A percentile compares a stretch with the other conserved stretches of the same genome.
Conservation (phyloP, 768 basidiomycete species). For the Suillus placidus region DNA sequence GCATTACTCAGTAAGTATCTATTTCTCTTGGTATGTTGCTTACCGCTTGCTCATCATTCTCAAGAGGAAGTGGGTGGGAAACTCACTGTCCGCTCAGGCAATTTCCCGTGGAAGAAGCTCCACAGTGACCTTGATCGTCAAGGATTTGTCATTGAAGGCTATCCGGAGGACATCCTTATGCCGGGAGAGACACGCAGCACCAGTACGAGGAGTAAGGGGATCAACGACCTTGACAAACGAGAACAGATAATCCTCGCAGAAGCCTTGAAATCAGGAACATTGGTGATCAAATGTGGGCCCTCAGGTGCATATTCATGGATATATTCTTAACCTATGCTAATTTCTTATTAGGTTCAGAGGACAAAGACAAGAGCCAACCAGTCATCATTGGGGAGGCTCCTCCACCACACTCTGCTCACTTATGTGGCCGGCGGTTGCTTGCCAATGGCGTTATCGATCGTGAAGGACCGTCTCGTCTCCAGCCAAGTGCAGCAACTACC, state of each 20-base stretch:
- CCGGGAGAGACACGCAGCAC: constrained; percentile 1
- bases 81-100: background rate
- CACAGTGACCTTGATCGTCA: background rate
- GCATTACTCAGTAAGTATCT: background rate
- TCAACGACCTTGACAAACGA: background rate
- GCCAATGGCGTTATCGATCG: background rate
- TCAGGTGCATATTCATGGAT: background rate
- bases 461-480: background rate
- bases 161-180: background rate
- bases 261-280: background rate
- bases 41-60: background rate
- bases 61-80: background rate
- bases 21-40: background rate
- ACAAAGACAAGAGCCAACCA: too few species aligned
- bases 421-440: background rate
- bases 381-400: too few species aligned
- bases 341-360: too few species aligned
- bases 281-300: background rate
- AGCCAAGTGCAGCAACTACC: background rate
- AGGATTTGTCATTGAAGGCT: constrained; percentile 6
- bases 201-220: constrained; percentile 3
- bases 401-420: too few species aligned
- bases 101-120: constrained; percentile 9
- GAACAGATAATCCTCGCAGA: background rate
- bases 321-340: too few species aligned